phyloP scores from a whole-genome alignment of 2,329 filamentous ascomycete species.

The Aspergillus bombycis region DNA sequence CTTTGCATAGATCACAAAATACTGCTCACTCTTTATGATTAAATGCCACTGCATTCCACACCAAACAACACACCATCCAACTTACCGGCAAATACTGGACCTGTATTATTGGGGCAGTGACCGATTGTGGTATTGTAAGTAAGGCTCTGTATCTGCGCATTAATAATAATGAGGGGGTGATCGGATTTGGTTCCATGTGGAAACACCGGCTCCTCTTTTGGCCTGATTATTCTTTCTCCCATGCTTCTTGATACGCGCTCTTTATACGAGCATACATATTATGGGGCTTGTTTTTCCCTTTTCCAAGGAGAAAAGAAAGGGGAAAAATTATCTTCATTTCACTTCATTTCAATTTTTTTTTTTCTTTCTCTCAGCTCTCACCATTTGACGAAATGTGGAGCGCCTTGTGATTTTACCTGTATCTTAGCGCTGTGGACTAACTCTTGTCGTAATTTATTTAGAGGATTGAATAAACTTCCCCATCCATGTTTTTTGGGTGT shows the following conservation, averaged over 20 bases:
- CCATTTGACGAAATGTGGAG: not conserved
- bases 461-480: conserved; percentile 1
- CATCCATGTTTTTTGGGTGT: conserved; percentile 3
- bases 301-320: not conserved
- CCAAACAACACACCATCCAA: conserved; percentile 12
- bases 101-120: conserved; percentile 12
- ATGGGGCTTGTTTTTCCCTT: conserved; percentile 5
- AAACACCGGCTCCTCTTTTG: conserved; percentile 21
- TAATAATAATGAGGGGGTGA: conserved; percentile 19
- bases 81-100: conserved; percentile 18
- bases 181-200: conserved; percentile 20
- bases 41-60: conserved; percentile 18
- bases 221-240: conserved; percentile 9
- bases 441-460: not conserved
- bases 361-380: not conserved
- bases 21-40: not conserved
- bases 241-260: not conserved
- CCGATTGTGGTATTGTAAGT: conserved; percentile 14
- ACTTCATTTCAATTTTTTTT: not conserved
- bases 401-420: not conserved
- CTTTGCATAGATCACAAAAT: conserved; percentile 13
- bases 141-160: conserved; percentile 7
- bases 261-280: not conserved
- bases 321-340: not conserved
- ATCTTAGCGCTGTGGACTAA: not conserved